phyloP scores from a whole-genome alignment of 371 early-diverging fungal species.

The Rhizopus stolonifer region DNA sequence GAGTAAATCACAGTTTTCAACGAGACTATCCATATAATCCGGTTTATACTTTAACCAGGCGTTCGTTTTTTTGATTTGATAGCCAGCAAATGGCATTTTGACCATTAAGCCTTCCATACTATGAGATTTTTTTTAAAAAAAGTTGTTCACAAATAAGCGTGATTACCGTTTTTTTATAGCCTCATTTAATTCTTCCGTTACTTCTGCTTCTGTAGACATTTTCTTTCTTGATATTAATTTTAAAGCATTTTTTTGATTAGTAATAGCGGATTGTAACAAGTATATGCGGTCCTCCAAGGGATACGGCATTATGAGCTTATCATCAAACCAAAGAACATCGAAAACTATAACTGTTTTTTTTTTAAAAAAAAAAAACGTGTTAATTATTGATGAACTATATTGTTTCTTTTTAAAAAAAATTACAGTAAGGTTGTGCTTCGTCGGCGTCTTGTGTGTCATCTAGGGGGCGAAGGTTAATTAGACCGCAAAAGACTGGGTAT shows the following conservation, averaged over 20 bases:
- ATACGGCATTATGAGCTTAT: conserved; percentile 52
- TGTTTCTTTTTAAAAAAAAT: conserved; percentile 7
- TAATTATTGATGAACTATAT: background rate
- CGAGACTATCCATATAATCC: conserved; percentile 66
- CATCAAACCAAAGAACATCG: conserved; percentile 70
- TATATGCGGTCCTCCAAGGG: conserved; percentile 52
- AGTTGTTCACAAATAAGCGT: background rate
- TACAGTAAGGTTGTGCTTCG: conserved; percentile 57
- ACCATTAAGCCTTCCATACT: conserved; percentile 67
- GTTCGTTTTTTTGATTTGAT: conserved; percentile 50
- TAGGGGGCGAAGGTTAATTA: background rate
- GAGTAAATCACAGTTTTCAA: conserved; percentile 72
- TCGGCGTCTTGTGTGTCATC: conserved; percentile 33
- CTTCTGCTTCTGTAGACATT: conserved; percentile 56
- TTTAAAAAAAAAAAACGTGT: background rate
- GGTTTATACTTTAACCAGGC: conserved; percentile 83
- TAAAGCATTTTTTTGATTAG: conserved; percentile 46
- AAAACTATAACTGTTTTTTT: conserved; percentile 58
- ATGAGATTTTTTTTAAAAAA: too few relatives aligned
- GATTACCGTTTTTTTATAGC: conserved; percentile 52
- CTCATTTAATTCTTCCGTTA: conserved; percentile 57
- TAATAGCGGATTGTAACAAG: conserved; percentile 52
- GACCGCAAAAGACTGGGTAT: background rate
- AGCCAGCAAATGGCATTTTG: conserved; percentile 62
- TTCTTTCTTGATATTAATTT: conserved; percentile 52